Evolutionary conservation across 768 basidiomycete species (phyloP), one percentile per base, ranked within the genome.

Genomic region (Phylloporus sp.): DNA sequence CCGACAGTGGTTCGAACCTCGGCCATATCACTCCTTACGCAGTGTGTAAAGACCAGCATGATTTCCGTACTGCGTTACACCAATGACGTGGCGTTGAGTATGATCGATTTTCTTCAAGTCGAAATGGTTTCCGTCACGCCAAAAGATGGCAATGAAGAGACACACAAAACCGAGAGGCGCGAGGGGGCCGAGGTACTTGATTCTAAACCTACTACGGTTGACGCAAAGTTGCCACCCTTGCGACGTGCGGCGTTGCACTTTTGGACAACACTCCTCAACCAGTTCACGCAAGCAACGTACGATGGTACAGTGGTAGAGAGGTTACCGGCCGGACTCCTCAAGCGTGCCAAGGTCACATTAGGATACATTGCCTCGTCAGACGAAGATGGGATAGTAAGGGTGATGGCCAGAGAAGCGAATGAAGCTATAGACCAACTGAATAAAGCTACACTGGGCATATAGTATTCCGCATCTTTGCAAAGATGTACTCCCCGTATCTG

Each of bases 241-340:
- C 81, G 95, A 28, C 86, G 95, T 36, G 85, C 91, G 1, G 92
- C 90, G 0, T 63, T 97, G n/a, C 85, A 94, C 59, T 86, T 97
- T 64, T 74, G 95, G 38, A 75, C 82, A 0, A 62, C 85, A 9
- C 72, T 93, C 28, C 66, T 92, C n/a, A 76, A 79, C n/a, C 78
- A 84, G 36, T 73, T 76, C 16, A 81, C 76, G 0, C 69, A 68
- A n/a, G 72, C 77, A 9, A 61, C 76, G 11, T 80, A 86, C 52
- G 79, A 82, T 16, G 64, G 60, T 26, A 23, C 23, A 1, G 3
- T n/a, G 12, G 28, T 52, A 11, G 52, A 57, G 32, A 54, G 52
- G 18, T 32, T 58, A 24, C 55, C 78, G 1, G 55, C 60, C 3
- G 56, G 63, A 2, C 62, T 78, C 23, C 55, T 86, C 15, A 73